Evolutionary conservation across 73 alveolate genomes (phyloP).

Genomic region (Paramecium octaurelia): DNA sequence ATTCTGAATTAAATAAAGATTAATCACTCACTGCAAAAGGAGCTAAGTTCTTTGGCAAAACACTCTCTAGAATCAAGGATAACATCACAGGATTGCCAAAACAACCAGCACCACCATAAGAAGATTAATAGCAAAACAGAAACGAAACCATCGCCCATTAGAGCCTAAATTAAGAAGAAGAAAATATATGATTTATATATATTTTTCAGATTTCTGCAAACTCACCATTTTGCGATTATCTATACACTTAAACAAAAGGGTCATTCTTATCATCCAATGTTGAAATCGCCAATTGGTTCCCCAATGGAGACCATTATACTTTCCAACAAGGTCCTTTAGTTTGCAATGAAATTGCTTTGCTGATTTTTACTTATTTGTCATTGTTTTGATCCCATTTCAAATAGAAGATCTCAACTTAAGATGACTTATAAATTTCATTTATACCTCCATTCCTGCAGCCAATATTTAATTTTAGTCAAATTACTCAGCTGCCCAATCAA

Average conservation of each 20-base stretch:
- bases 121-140: neutral
- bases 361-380: neutral
- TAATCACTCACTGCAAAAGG: neutral
- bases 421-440: neutral
- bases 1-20: neutral
- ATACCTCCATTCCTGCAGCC: slow-evolving; percentile 34
- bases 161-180: neutral
- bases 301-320: slow-evolving; percentile 57
- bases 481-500: slow-evolving; percentile 42
- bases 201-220: slow-evolving; percentile 29
- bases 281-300: slow-evolving; percentile 57
- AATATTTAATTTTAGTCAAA: neutral
- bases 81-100: neutral
- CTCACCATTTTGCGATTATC: neutral
- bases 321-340: slow-evolving; percentile 67
- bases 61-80: neutral
- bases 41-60: neutral
- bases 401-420: neutral
- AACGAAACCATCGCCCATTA: neutral
- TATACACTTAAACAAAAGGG: neutral
- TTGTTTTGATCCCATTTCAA: neutral
- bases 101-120: neutral
- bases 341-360: neutral
- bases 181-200: neutral
- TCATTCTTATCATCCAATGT: slow-evolving; percentile 27